Base-by-base conservation (phyloP, 495 filamentous ascomycete species). In the Aspergillus conjunctus region DNA sequence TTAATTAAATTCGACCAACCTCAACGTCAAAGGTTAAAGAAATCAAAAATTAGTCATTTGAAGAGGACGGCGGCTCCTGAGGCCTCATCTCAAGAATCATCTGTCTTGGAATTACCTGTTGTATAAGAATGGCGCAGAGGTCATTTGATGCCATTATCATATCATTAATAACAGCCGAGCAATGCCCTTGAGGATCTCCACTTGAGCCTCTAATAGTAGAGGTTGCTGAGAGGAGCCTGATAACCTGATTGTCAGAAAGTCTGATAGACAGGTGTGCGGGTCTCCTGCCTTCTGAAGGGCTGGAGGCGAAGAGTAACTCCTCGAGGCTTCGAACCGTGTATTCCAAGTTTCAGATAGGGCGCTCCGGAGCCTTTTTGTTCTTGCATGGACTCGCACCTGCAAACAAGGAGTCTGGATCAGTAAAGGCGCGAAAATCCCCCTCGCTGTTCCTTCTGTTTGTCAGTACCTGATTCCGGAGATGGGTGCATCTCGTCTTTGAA, bases 191-290 rank as follows among this genome's bases (percentile, higher is more conserved):
- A 41, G 37, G 2, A 8, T 14, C 59, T 65, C 66, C 66, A 68
- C 66, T 68, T 64, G 66, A 68, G 66, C 66, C 66, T 68, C 66
- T 46, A n/a, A n/a, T n/a, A n/a, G n/a, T n/a, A 17, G 48, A 57
- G 59, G 61, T 64, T 62, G 65, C 56, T 58, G 55, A 49, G 14
- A 20, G 26, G 14, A 20, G 26, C 18, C 34, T 58, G 54, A 63
- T 59, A 56, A 57, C 55, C 52, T 62, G 59, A 56, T 58, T 55
- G 26, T 18, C 44, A 43, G 21, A 15, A n/a, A 56, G 26, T 41
- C 33, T 55, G 33, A 41, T 54, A 21, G 34, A 48, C 18, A 11
- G 44, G 10, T 6, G 44, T 4, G 44, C n/a, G n/a, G 21, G 21
- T 54, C 17, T 41, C 32, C 15, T 41, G 15, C 52, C 39, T 8